Evolutionary conservation across 768 basidiomycete species (phyloP).

Genomic region (Polyporus arcularius): DNA sequence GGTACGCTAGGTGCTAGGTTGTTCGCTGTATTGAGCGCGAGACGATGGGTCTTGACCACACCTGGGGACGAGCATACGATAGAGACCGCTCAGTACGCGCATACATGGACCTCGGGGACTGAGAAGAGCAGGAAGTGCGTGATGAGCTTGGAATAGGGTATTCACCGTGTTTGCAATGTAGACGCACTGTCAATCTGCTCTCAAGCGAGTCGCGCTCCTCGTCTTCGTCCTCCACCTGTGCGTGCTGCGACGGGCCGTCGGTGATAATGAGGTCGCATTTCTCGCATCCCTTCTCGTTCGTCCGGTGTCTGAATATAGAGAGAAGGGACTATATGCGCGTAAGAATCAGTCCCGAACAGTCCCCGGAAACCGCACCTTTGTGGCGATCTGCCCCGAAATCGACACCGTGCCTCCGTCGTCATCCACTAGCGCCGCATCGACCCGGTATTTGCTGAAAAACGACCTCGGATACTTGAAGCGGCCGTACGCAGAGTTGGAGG

Average conservation of each 20-base stretch:
- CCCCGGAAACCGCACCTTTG: conserved; percentile 50
- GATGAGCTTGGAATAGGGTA: conserved; percentile 10
- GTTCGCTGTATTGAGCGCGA: conserved; percentile 59
- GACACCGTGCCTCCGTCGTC: conserved; percentile 37
- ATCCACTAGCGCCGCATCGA: conserved; percentile 32
- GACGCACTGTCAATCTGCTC: conserved; percentile 67
- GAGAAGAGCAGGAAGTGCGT: neutral
- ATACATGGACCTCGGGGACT: neutral
- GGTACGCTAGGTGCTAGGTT: conserved; percentile 68
- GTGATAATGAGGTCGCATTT: conserved; percentile 72
- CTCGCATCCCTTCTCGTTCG: conserved; percentile 76
- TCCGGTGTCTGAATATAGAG: conserved; percentile 72
- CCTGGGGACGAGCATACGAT: conserved; percentile 41
- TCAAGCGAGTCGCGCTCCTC: conserved; percentile 64
- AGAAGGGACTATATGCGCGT: conserved; percentile 51
- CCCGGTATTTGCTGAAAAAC: conserved; percentile 71
- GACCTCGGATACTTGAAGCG: conserved; percentile 67
- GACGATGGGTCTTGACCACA: conserved; percentile 78
- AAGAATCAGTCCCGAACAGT: neutral
- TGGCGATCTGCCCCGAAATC: conserved; percentile 66
- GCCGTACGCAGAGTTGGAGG: conserved; percentile 80
- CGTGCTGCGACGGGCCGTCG: conserved; percentile 42
- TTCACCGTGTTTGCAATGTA: conserved; percentile 83
- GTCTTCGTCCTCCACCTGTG: conserved; percentile 27
- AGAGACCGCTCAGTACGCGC: conserved; percentile 7